A percentile compares a stretch with the other conserved stretches of the same genome.
These are phyloP conservation scores for Antrodiella citrinella DNA, from an alignment of 768 basidiomycete species.

Conservation along the genomic window DNA sequence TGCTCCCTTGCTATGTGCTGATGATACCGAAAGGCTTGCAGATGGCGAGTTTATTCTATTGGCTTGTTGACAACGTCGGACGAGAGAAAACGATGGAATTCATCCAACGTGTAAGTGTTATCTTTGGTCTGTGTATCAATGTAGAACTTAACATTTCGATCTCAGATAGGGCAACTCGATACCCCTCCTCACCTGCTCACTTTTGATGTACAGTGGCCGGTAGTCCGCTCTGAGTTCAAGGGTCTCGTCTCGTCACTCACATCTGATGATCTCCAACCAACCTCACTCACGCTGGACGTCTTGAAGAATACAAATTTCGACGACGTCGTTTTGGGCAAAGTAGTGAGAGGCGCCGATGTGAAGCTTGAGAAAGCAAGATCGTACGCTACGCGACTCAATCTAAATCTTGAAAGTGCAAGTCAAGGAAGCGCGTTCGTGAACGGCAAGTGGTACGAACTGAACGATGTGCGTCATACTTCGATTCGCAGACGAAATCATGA, in stretches of 20 bases:
- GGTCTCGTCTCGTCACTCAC: conserved; percentile 22
- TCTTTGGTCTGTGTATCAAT: not conserved
- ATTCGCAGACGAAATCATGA: no score
- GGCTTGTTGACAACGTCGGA: conserved; percentile 57
- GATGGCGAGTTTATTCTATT: conserved; percentile 69
- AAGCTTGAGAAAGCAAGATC: conserved; percentile 36
- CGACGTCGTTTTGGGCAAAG: conserved; percentile 26
- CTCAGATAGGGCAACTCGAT: conserved; percentile 32
- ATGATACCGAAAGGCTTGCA: conserved; percentile 51
- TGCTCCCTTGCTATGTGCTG: conserved; percentile 34
- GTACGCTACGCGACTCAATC: conserved; percentile 55
- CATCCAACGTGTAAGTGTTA: conserved; percentile 40
- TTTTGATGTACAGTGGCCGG: conserved; percentile 34
- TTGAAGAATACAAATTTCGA: conserved; percentile 25
- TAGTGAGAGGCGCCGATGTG: conserved; percentile 14
- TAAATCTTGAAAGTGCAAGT: conserved; percentile 28
- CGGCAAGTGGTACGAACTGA: conserved; percentile 67
- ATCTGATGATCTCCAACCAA: conserved; percentile 9
- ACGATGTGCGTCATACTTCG: conserved; percentile 53
- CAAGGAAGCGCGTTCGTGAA: conserved; percentile 80
- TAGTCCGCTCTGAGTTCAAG: conserved; percentile 32
- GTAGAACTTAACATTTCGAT: conserved; percentile 3
- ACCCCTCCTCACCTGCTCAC: conserved; percentile 22
- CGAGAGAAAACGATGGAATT: conserved; percentile 55
- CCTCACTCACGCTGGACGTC: conserved; percentile 14